These are phyloP conservation scores for Bipolaris zeicola DNA, from an alignment of 2,329 filamentous ascomycete genomes.

Conservation along the genomic window DNA sequence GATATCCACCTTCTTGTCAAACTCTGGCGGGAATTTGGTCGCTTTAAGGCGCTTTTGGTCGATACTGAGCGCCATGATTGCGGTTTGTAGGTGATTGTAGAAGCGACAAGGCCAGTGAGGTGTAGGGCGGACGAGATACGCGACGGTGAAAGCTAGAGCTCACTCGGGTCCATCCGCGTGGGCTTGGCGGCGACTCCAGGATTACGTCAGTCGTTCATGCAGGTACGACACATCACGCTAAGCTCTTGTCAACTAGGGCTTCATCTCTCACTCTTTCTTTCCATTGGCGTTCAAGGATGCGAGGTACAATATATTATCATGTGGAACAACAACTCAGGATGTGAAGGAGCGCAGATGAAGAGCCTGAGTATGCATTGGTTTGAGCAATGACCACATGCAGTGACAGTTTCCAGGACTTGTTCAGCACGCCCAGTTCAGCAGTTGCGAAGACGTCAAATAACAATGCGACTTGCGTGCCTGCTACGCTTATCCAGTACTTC, in stretches of 20 bases:
- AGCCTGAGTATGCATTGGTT: not conserved
- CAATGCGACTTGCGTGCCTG: not conserved
- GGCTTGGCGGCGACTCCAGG: slow-evolving; percentile 11
- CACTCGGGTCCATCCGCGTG: slow-evolving; percentile 17
- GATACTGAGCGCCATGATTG: slow-evolving; percentile 76
- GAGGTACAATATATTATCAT: not conserved
- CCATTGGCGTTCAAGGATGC: not conserved
- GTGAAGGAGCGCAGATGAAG: not conserved
- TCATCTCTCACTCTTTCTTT: not conserved
- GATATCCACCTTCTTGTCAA: slow-evolving; percentile 96
- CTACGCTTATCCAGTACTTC: not conserved
- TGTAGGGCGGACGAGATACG: slow-evolving; percentile 6
- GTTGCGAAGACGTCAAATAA: not conserved
- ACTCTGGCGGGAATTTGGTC: slow-evolving; percentile 93
- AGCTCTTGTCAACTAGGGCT: slow-evolving; percentile 1
- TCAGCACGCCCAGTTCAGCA: not conserved
- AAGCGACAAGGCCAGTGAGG: slow-evolving; percentile 1
- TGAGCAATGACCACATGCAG: not conserved
- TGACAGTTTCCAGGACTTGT: not conserved
- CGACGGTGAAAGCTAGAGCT: slow-evolving; percentile 18
- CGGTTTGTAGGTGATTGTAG: slow-evolving; percentile 3
- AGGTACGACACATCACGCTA: slow-evolving; percentile 16
- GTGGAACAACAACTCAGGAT: not conserved
- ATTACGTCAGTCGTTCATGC: slow-evolving; percentile 25
- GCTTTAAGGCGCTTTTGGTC: slow-evolving; percentile 88